Base-by-base conservation (phyloP, 2,329 filamentous ascomycete species). In the Phyllosticta capitalensis region DNA sequence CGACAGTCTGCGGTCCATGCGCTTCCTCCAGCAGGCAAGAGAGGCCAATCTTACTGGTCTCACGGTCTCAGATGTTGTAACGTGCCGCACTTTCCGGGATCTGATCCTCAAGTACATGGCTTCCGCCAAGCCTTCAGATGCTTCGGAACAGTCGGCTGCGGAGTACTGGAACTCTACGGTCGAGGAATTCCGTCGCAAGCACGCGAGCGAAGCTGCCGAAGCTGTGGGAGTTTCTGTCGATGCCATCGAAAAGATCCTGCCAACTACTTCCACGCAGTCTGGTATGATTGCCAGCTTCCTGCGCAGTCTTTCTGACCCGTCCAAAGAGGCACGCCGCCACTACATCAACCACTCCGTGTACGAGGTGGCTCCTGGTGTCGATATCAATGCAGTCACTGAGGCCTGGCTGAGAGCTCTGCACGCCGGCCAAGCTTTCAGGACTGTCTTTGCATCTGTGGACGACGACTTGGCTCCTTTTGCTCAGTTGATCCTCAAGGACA, bases 11-110 rank as follows among this genome's bases (percentile, higher is more conserved):
- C 52, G 52, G 10, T 64, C 66, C 10, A 68, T 68, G 66, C 60
- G 61, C 14, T 61, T 67, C 5, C 53, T 62, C 1, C 49, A 61
- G 1, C 55, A 61, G 21, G 64, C 65, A 3, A 56, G 63, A 24
- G 26, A 28, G 1, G 22, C 52, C 14, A 58, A 61, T 5, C 54
- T 72, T 55, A 33, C 64, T 61, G 59, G 65, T 2, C 51, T 66
- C 30, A 63, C 65, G 14, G 66, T 70, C 17, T 63, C 65, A 5
- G 68, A 70, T 54, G 65, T 74, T 6, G 64, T 74, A 1, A 56
- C 54, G 1, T 56, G 59, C 26, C 59, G 38, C 9, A 60, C 59
- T 17, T 56, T 60, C 54, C 24, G 26, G 12, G 55, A 60, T 7
- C 26, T 60, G 49, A 50, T 51, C 17, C 4, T 50, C 7, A 56